These are phyloP conservation scores for Nothophoma quercina DNA, from an alignment of 2,329 filamentous ascomycete genomes.

Conservation along the genomic window DNA sequence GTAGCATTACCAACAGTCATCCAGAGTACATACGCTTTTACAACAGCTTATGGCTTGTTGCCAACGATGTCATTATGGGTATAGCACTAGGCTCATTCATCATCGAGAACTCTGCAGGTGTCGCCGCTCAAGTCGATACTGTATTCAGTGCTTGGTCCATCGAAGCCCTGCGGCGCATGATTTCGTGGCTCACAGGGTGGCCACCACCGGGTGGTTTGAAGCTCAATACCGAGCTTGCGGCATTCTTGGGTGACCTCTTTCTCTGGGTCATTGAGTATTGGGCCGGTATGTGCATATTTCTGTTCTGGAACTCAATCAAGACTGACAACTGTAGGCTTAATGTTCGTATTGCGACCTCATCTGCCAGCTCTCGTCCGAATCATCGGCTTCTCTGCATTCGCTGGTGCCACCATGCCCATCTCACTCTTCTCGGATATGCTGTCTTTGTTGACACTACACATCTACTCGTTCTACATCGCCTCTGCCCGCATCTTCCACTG, in stretches of 20 bases:
- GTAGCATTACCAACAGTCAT: conserved; percentile 92
- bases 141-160: conserved; percentile 85
- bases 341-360: conserved; percentile 77
- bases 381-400: conserved; percentile 93
- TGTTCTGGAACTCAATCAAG: not conserved
- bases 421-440: conserved; percentile 93
- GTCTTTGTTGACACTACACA: conserved; percentile 90
- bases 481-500: conserved; percentile 97
- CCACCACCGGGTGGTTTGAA: conserved; percentile 82
- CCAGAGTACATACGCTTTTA: conserved; percentile 99
- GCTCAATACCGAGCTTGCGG: conserved; percentile 89
- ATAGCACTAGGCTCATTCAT: conserved; percentile 97
- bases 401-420: conserved; percentile 95
- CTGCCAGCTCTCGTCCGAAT: conserved; percentile 90
- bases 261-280: conserved; percentile 99
- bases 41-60: conserved; percentile 97
- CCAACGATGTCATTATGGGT: conserved; percentile 98
- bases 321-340: conserved; percentile 65
- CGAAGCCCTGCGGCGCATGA: conserved; percentile 84
- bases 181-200: conserved; percentile 95
- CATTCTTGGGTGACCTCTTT: conserved; percentile 94
- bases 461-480: conserved; percentile 97
- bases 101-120: conserved; percentile 88
- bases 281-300: conserved; percentile 69
- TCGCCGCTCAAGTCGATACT: conserved; percentile 79